phyloP scores from a whole-genome alignment of 352 stramenopile species.

The Thalassiosira mediterranea region DNA sequence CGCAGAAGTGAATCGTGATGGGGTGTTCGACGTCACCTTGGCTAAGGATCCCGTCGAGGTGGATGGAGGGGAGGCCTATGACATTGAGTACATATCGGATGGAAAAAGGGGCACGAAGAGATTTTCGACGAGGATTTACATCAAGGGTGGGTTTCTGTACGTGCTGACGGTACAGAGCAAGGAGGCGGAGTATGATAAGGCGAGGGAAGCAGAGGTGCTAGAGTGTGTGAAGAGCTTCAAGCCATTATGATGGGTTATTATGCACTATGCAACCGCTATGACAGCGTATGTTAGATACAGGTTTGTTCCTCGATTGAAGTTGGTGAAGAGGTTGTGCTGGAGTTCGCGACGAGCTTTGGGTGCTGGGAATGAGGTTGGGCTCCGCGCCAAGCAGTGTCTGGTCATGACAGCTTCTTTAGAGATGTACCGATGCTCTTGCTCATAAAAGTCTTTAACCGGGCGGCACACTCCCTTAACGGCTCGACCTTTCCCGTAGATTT shows the following conservation, averaged over 20 bases:
- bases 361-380: too few relatives aligned
- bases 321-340: too few relatives aligned
- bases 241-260: slow-evolving; percentile 19
- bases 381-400: too few relatives aligned
- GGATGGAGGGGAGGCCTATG: slow-evolving; percentile 46
- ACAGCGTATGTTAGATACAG: neutral
- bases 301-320: too few relatives aligned
- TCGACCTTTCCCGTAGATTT: slow-evolving; percentile 21
- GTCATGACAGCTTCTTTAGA: slow-evolving; percentile 39
- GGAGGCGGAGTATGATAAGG: slow-evolving; percentile 57
- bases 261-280: neutral
- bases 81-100: slow-evolving; percentile 72
- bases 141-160: slow-evolving; percentile 63
- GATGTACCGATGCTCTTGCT: slow-evolving; percentile 31
- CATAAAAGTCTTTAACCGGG: slow-evolving; percentile 35
- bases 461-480: slow-evolving; percentile 15
- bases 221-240: slow-evolving; percentile 46
- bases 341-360: too few relatives aligned
- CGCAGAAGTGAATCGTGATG: slow-evolving; percentile 79
- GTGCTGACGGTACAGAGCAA: slow-evolving; percentile 75
- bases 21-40: slow-evolving; percentile 77
- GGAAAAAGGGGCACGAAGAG: slow-evolving; percentile 75
- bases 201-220: slow-evolving; percentile 38
- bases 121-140: slow-evolving; percentile 70
- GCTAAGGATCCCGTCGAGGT: slow-evolving; percentile 62